Evolutionary conservation across 1,284 basidiomycete genomes (phyloP).

Genomic region (Puccinia triticina): DNA sequence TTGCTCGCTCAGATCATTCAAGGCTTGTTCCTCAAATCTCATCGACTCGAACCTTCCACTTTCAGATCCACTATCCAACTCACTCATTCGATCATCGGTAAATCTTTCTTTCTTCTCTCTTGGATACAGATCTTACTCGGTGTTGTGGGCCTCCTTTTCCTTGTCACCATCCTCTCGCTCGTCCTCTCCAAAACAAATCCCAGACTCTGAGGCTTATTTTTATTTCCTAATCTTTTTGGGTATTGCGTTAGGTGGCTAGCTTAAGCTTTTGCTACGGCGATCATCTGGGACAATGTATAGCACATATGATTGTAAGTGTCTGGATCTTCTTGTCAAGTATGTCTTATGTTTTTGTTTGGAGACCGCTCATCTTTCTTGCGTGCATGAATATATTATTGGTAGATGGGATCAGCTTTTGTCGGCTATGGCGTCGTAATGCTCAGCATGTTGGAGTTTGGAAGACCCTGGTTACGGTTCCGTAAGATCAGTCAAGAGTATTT

Average conservation of each 20-base stretch:
- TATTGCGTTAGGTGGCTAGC: conserved; percentile 66
- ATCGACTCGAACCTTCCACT: conserved; percentile 74
- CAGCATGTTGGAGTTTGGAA: conserved; percentile 78
- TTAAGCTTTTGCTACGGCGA: conserved; percentile 74
- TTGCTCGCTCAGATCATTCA: conserved; percentile 68
- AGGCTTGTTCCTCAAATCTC: conserved; percentile 89
- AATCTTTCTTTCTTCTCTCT: conserved; percentile 79
- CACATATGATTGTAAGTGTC: conserved; percentile 68
- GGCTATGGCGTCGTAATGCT: conserved; percentile 83
- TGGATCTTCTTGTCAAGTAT: not conserved
- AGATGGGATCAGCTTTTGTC: conserved; percentile 63
- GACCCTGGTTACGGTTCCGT: conserved; percentile 72
- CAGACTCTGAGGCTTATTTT: conserved; percentile 37
- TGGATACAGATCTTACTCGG: conserved; percentile 65
- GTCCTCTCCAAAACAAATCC: not conserved
- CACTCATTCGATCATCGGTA: conserved; percentile 79
- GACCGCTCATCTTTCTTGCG: not conserved
- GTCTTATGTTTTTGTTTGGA: conserved; percentile 60
- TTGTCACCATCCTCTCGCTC: conserved; percentile 57
- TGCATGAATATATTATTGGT: not conserved
- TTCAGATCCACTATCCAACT: conserved; percentile 74
- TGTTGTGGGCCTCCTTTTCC: conserved; percentile 63
- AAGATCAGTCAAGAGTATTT: conserved; percentile 76
- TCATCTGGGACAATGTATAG: conserved; percentile 63
- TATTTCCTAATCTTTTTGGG: conserved; percentile 52